Percentiles rank a stretch among this genome's conserved stretches.
phyloP scores from a whole-genome alignment of 345 rosid species.

The Bruguiera gymnorhiza region DNA sequence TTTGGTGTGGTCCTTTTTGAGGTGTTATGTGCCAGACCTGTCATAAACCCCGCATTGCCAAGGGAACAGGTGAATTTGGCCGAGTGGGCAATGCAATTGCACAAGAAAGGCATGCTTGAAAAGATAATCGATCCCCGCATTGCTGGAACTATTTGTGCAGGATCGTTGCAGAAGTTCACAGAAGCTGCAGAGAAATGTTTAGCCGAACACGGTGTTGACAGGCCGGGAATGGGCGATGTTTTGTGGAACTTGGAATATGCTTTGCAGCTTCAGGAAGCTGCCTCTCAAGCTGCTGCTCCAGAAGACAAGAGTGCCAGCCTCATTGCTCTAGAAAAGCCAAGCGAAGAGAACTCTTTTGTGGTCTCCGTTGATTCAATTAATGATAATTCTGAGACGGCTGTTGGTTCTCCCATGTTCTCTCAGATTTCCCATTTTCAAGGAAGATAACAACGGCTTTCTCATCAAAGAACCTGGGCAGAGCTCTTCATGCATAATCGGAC shows the following conservation, averaged over 20 bases:
- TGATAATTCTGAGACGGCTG: constrained; percentile 26
- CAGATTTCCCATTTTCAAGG: constrained; percentile 29
- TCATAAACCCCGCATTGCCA: constrained; percentile 52
- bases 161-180: constrained; percentile 53
- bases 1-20: constrained; percentile 84
- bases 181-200: constrained; percentile 89
- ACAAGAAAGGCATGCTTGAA: constrained; percentile 55
- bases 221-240: constrained; percentile 86
- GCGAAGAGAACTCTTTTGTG: not conserved
- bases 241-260: constrained; percentile 84
- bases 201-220: constrained; percentile 73
- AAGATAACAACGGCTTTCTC: constrained; percentile 5
- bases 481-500: no score
- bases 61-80: constrained; percentile 79
- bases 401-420: constrained; percentile 26
- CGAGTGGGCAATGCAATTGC: constrained; percentile 73
- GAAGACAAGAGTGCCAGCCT: constrained; percentile 37
- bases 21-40: constrained; percentile 75
- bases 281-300: constrained; percentile 32
- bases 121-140: constrained; percentile 61
- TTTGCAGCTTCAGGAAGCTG: constrained; percentile 69
- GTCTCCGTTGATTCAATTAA: not conserved
- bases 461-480: not conserved
- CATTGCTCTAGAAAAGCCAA: constrained; percentile 20
- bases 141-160: constrained; percentile 41